Conservation (phyloP, 2,329 filamentous ascomycete genomes). For the Parasarocladium wereldwijsianum region DNA sequence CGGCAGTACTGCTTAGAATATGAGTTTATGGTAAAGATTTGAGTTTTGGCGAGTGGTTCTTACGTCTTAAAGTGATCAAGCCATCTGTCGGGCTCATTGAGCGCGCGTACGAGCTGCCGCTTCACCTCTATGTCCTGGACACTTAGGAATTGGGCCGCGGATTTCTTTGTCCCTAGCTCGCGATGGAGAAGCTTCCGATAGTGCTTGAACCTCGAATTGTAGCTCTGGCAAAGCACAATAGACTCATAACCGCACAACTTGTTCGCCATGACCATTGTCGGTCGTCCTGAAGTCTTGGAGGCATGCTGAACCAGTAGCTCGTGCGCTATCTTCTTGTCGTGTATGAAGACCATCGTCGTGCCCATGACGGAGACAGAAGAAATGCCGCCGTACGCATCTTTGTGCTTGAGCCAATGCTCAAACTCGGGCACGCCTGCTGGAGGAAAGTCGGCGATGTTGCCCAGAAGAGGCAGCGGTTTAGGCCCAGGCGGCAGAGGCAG, state of each 20-base stretch:
- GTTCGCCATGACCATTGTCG: slow-evolving; percentile 6
- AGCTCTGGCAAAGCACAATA: slow-evolving; percentile 8
- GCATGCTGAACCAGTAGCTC: slow-evolving; percentile 18
- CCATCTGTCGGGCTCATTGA: slow-evolving; percentile 10
- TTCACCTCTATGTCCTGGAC: slow-evolving; percentile 14
- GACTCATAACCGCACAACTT: slow-evolving; percentile 12
- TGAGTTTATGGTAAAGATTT: too few species aligned
- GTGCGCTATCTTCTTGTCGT: slow-evolving; percentile 19
- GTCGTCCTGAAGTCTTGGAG: slow-evolving; percentile 9
- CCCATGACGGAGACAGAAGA: slow-evolving; percentile 12
- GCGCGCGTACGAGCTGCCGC: slow-evolving; percentile 10
- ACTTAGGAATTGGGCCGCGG: slow-evolving; percentile 7
- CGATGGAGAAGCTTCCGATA: slow-evolving; percentile 17
- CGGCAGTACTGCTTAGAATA: slow-evolving; percentile 9
- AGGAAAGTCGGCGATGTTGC: slow-evolving; percentile 32
- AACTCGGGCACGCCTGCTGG: slow-evolving; percentile 14
- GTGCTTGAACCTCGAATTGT: slow-evolving; percentile 9
- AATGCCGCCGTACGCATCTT: slow-evolving; percentile 16
- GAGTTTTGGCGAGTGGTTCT: slow-evolving; percentile 3
- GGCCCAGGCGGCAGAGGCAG: slow-evolving; percentile 14
- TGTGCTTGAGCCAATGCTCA: slow-evolving; percentile 20
- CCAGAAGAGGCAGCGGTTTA: slow-evolving; percentile 24
- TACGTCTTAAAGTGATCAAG: slow-evolving; percentile 15
- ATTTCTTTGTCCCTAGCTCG: slow-evolving; percentile 12
- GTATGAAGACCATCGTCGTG: slow-evolving; percentile 24